phyloP scores from a whole-genome alignment of 148 eudicot species.

The Vaccinium myrtillus region DNA sequence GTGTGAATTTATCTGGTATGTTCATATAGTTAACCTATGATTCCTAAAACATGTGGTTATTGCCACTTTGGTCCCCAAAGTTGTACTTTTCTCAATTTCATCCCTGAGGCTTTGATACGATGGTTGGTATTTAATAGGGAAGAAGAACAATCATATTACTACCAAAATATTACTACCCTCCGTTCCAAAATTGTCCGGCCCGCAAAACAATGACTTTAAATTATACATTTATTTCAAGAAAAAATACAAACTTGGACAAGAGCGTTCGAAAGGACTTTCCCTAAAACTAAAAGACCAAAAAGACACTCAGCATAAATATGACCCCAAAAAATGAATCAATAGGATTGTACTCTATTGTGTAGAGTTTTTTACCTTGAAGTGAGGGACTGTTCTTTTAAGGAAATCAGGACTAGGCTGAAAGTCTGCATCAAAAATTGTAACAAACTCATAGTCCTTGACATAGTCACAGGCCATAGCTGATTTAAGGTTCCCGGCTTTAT shows the following conservation, averaged over 20 bases:
- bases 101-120: background rate
- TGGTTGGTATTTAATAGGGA: background rate
- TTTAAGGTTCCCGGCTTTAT: slow-evolving; percentile 69
- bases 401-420: slow-evolving; percentile 68
- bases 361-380: slow-evolving; percentile 44
- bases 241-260: too few species aligned
- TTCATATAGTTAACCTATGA: background rate
- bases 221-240: too few species aligned
- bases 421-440: slow-evolving; percentile 64
- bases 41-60: background rate
- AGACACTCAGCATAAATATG: background rate
- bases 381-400: slow-evolving; percentile 51
- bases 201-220: too few species aligned
- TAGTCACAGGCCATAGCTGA: slow-evolving; percentile 70
- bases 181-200: too few species aligned
- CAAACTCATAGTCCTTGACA: slow-evolving; percentile 65
- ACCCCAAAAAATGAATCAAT: background rate
- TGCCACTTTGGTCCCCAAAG: background rate
- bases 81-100: background rate
- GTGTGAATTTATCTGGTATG: background rate
- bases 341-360: background rate
- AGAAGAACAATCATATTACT: background rate
- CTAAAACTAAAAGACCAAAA: background rate
- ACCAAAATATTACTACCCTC: background rate
- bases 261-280: too few species aligned